Percentiles rank a stretch among this genome's conserved stretches.
phyloP scores from a whole-genome alignment of 1,139 yeast genomes.

The Schwanniomyces etchellsii region DNA sequence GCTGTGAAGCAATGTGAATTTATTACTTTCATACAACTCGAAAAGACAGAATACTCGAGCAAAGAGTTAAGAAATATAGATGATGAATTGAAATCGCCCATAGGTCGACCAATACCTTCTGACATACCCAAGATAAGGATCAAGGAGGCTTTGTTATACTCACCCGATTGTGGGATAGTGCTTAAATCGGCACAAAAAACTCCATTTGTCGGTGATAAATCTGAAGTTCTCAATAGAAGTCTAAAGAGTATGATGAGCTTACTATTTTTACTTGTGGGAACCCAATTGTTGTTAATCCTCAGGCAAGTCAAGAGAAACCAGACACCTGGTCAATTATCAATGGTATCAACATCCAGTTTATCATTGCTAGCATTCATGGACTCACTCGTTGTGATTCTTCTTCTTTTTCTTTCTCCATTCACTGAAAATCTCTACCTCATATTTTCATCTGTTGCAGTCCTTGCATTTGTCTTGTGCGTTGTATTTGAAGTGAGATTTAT shows the following conservation, averaged over 20 bases:
- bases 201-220: constrained; percentile 49
- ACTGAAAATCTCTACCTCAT: constrained; percentile 57
- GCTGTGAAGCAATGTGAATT: constrained; percentile 64
- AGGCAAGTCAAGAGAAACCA: constrained; percentile 65
- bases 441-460: constrained; percentile 63
- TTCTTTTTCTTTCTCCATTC: constrained; percentile 50
- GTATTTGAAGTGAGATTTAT: constrained; percentile 76
- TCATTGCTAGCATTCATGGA: constrained; percentile 72
- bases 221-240: constrained; percentile 41
- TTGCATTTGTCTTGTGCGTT: constrained; percentile 64
- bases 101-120: constrained; percentile 65
- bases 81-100: constrained; percentile 62
- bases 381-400: constrained; percentile 59
- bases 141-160: constrained; percentile 56
- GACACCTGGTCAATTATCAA: constrained; percentile 71
- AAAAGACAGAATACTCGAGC: constrained; percentile 48
- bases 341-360: constrained; percentile 28
- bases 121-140: constrained; percentile 52
- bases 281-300: constrained; percentile 28
- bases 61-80: constrained; percentile 60
- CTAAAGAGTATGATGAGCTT: constrained; percentile 42
- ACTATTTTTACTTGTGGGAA: constrained; percentile 38
- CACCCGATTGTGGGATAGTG: constrained; percentile 82
- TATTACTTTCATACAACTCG: constrained; percentile 61
- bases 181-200: constrained; percentile 29